These are phyloP conservation scores for Trichoderma sp. DNA, from an alignment of 2,329 filamentous ascomycete species.

Conservation along the genomic window DNA sequence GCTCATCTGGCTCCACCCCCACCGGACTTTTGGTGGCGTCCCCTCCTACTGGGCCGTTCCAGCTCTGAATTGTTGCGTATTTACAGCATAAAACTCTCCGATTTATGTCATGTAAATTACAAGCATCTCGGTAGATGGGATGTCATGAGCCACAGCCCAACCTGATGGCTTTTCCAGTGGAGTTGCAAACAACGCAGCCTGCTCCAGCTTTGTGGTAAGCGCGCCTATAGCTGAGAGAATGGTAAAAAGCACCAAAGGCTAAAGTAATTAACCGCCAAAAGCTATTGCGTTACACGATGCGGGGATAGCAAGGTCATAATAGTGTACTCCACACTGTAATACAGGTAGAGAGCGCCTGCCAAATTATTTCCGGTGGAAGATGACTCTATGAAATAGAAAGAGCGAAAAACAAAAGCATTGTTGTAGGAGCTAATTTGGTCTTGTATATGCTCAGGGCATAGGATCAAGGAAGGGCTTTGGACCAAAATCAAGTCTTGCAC, in stretches of 20 bases:
- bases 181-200: not conserved
- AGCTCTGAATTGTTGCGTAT: not conserved
- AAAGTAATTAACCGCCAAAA: not conserved
- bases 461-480: too few relatives aligned
- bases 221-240: not conserved
- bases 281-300: not conserved
- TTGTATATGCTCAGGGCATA: too few relatives aligned
- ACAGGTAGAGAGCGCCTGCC: not conserved
- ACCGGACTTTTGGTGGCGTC: not conserved
- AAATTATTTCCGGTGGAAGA: not conserved
- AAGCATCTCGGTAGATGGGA: not conserved
- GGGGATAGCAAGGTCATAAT: not conserved
- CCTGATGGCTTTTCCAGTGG: not conserved
- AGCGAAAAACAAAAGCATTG: not conserved
- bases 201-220: not conserved
- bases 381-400: not conserved
- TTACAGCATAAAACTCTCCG: not conserved
- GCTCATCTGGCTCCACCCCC: not conserved
- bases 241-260: not conserved
- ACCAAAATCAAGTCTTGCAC: too few relatives aligned
- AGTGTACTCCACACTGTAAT: not conserved
- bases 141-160: not conserved
- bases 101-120: not conserved
- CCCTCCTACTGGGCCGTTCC: not conserved
- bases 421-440: not conserved